Evolutionary conservation across 2,329 filamentous ascomycete species (phyloP).

Genomic region (Xylaria sp.): DNA sequence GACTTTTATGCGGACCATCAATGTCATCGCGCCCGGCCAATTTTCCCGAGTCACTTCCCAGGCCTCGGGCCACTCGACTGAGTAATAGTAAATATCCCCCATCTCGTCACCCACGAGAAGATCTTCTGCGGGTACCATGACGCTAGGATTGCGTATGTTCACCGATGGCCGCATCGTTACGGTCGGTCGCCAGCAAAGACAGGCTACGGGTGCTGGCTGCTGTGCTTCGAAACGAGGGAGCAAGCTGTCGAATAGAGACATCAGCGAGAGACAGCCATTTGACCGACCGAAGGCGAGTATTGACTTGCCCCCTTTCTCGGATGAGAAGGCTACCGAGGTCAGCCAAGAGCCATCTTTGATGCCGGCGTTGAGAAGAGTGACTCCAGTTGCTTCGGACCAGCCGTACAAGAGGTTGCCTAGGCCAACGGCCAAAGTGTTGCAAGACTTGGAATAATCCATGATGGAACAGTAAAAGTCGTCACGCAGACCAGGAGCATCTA

Average conservation of each 20-base stretch:
- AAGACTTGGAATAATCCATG: conserved; percentile 82
- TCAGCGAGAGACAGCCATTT: conserved; percentile 78
- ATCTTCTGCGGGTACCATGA: conserved; percentile 77
- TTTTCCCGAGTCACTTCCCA: conserved; percentile 71
- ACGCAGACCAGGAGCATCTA: conserved; percentile 88
- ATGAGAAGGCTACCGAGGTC: conserved; percentile 92
- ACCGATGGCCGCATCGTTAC: conserved; percentile 62
- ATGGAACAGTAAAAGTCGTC: conserved; percentile 97
- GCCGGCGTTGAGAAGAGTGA: conserved; percentile 63
- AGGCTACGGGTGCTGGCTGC: conserved; percentile 79
- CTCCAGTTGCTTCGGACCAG: conserved; percentile 83
- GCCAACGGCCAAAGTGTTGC: conserved; percentile 83
- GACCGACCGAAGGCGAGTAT: conserved; percentile 89
- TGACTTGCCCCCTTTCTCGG: conserved; percentile 74
- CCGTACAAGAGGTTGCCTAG: conserved; percentile 82
- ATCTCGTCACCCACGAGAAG: conserved; percentile 85
- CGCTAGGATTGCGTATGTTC: conserved; percentile 58
- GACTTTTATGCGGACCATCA: conserved; percentile 79
- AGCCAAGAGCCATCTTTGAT: conserved; percentile 67
- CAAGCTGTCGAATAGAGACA: conserved; percentile 76
- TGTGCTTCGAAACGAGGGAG: conserved; percentile 78
- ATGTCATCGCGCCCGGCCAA: conserved; percentile 81
- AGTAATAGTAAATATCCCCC: conserved; percentile 87
- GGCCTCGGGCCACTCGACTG: conserved; percentile 81
- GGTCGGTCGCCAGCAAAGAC: conserved; percentile 81